Evolutionary conservation across 2,329 filamentous ascomycete genomes (phyloP), one percentile per base, ranked within the genome.

Genomic region (Botrytis fragariae): DNA sequence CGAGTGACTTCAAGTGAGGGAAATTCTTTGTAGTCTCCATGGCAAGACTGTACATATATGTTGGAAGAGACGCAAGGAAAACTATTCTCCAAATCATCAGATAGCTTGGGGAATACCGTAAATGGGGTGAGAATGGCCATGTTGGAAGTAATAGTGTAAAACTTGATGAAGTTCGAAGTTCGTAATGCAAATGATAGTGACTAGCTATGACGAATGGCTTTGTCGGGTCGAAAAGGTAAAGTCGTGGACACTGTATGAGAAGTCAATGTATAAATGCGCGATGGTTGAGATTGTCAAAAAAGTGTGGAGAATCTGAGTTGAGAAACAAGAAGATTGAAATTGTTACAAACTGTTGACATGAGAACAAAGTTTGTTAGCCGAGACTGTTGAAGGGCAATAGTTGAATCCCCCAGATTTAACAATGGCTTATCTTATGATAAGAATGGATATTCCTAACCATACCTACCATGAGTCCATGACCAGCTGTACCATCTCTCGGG

Each of bases 31-130:
- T 12, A 22, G 8, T 48, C 22, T 48, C 20, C 7, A 3, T 16
- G 2, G 12, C 42, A 5, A 3, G 0, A 1, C 0, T 0, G 10
- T 6, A 65, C 3, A 0, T 0, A 25, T 2, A 16, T 3, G 3
- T 5, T 2, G 2, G 10, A 48, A 35, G 1, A 12, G 42, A 18
- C 0, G 1, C 29, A 29, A 18, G 29, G 22, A 65, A 9, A 10
- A n/a, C 29, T 3, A 48, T 5, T 35, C 62, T 48, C 12, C 7
- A 65, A 16, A 3, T 65, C 62, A 25, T 14, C 1, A 6, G 18
- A 44, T 16, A 65, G 42, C 20, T 65, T 65, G 29, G 42, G 62
- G 12, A 65, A 65, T 35, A 65, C 20, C 20, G 62, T 65, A 25
- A 65, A 65, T 0, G 48, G 42, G 20, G 42, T 35, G 29, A 48